Conservation (phyloP, 805 yeast species). For the Yamadazyma takamatsuzukensis region DNA sequence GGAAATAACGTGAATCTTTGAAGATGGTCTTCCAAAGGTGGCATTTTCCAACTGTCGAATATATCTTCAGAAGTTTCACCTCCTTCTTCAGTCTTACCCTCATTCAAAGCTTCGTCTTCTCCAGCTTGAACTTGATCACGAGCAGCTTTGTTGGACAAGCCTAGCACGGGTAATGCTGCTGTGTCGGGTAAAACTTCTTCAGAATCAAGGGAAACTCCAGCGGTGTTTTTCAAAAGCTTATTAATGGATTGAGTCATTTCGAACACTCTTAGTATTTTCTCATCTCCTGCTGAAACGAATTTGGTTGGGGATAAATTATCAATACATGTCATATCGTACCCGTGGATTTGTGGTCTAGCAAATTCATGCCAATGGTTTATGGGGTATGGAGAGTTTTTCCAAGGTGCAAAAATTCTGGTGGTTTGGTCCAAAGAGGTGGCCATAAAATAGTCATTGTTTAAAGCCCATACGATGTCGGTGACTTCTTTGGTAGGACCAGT, state of each 20-base stretch:
- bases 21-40: conserved; percentile 87
- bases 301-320: conserved; percentile 54
- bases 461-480: conserved; percentile 78
- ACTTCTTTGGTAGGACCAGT: conserved; percentile 75
- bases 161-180: conserved; percentile 90
- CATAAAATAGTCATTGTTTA: conserved; percentile 60
- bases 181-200: conserved; percentile 58
- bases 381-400: too few relatives aligned
- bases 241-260: conserved; percentile 83
- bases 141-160: conserved; percentile 87
- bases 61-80: conserved; percentile 37
- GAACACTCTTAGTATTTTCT: conserved; percentile 84
- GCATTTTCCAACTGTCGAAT: conserved; percentile 43
- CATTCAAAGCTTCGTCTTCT: conserved; percentile 35
- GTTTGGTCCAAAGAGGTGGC: conserved; percentile 92
- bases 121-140: conserved; percentile 43
- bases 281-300: conserved; percentile 95
- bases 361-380: conserved; percentile 79
- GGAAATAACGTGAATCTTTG: conserved; percentile 95
- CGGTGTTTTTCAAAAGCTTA: conserved; percentile 50
- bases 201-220: conserved; percentile 37
- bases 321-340: conserved; percentile 89
- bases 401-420: conserved; percentile 73
- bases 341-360: conserved; percentile 97
- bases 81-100: conserved; percentile 32